phyloP scores from a whole-genome alignment of 2,329 filamentous ascomycete genomes.

The Thelonectria blattea region DNA sequence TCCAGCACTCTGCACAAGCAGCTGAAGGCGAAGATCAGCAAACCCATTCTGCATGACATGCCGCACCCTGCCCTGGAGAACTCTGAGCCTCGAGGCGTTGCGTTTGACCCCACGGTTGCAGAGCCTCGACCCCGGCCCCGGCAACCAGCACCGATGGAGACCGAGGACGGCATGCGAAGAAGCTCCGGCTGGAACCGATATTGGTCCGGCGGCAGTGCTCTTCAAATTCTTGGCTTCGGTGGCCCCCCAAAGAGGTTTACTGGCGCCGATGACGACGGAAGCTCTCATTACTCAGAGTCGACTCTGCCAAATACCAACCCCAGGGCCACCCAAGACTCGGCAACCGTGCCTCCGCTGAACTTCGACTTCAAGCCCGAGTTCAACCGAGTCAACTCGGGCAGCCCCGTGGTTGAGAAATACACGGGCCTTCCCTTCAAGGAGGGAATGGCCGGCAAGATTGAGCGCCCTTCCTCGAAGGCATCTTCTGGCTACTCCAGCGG shows the following conservation, averaged over 20 bases:
- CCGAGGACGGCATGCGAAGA: conserved; percentile 56
- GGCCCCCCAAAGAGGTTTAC: conserved; percentile 54
- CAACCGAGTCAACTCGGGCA: conserved; percentile 71
- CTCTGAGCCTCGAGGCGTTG: conserved; percentile 51
- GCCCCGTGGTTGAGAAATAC: conserved; percentile 71
- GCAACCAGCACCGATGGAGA: conserved; percentile 39
- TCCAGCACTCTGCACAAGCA: conserved; percentile 63
- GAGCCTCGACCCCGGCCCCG: conserved; percentile 48
- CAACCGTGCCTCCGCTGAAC: conserved; percentile 71
- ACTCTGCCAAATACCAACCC: conserved; percentile 33
- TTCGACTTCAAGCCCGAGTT: conserved; percentile 68
- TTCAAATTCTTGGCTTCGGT: conserved; percentile 69
- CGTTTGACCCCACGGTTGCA: conserved; percentile 44
- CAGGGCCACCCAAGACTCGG: conserved; percentile 69
- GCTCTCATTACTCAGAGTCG: conserved; percentile 60
- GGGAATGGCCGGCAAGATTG: conserved; percentile 66
- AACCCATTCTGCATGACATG: conserved; percentile 60
- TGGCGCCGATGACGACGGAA: conserved; percentile 56
- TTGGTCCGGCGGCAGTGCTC: conserved; percentile 75
- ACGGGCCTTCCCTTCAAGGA: conserved; percentile 58
- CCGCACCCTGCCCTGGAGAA: conserved; percentile 41
- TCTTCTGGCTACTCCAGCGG: conserved; percentile 68
- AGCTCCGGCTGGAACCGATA: conserved; percentile 81
- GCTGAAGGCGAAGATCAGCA: conserved; percentile 68
- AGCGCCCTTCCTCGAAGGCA: conserved; percentile 59